phyloP scores from a whole-genome alignment of 1,284 basidiomycete species.

The Malassezia furfur region DNA sequence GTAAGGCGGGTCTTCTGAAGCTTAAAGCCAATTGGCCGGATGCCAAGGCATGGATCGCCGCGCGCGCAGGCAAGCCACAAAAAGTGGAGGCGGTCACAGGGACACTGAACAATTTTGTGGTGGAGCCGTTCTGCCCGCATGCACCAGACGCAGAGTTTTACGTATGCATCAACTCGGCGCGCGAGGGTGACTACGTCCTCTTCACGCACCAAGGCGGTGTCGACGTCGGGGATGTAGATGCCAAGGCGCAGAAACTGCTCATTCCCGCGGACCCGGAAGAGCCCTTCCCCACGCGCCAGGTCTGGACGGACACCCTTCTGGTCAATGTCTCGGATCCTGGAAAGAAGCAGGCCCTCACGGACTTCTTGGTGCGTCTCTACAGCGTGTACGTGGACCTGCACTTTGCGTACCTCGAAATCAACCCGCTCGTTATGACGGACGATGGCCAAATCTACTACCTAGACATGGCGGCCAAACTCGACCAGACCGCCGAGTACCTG shows the following conservation, averaged over 20 bases:
- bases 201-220: conserved; percentile 99
- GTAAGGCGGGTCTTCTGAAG: conserved; percentile 83
- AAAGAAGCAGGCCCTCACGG: conserved; percentile 44
- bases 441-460: conserved; percentile 81
- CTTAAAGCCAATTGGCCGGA: conserved; percentile 87
- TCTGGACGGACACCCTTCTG: conserved; percentile 43
- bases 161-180: conserved; percentile 91
- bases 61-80: conserved; percentile 84
- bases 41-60: conserved; percentile 64
- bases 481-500: conserved; percentile 90
- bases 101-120: conserved; percentile 91
- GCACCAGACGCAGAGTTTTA: conserved; percentile 90
- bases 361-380: conserved; percentile 92
- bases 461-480: conserved; percentile 99
- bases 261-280: conserved; percentile 69
- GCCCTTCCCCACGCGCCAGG: conserved; percentile 70
- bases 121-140: conserved; percentile 96
- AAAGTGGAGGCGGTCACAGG: conserved; percentile 88
- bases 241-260: conserved; percentile 81
- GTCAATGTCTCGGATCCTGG: conserved; percentile 26
- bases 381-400: conserved; percentile 79
- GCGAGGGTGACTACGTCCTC: conserved; percentile 90
- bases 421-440: conserved; percentile 91
- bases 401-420: conserved; percentile 96
- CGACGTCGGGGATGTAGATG: conserved; percentile 95